phyloP scores from a whole-genome alignment of 2,329 filamentous ascomycete genomes.

The Cordyceps cicadae region DNA sequence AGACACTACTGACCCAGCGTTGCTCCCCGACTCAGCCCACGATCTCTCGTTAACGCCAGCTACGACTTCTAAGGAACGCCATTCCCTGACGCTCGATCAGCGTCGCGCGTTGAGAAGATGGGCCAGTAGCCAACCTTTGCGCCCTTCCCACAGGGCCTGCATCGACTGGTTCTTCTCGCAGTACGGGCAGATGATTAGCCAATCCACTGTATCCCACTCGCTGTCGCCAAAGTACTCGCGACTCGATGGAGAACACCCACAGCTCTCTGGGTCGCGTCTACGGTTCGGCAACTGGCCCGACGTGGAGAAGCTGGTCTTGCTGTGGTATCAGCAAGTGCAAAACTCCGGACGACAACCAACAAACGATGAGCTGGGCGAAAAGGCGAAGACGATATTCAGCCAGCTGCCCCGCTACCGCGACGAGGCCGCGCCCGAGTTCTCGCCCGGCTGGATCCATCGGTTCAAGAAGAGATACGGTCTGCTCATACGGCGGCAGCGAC shows the following conservation, averaged over 20 bases:
- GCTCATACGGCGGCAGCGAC: constrained; percentile 47
- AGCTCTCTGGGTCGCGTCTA: constrained; percentile 53
- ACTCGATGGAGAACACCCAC: constrained; percentile 49
- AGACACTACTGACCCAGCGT: constrained; percentile 31
- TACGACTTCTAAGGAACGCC: constrained; percentile 39
- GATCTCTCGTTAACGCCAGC: constrained; percentile 18
- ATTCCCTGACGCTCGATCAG: constrained; percentile 54
- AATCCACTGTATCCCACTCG: constrained; percentile 55
- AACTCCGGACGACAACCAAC: constrained; percentile 48
- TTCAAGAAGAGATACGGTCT: constrained; percentile 57
- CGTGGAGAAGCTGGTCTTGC: constrained; percentile 49
- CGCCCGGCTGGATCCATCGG: constrained; percentile 55
- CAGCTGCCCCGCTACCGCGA: constrained; percentile 53
- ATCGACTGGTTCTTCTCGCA: constrained; percentile 54
- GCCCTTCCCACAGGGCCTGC: constrained; percentile 53
- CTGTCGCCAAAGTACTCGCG: constrained; percentile 54
- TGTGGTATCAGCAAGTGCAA: constrained; percentile 47
- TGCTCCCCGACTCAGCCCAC: constrained; percentile 25
- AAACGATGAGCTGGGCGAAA: constrained; percentile 55
- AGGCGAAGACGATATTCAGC: constrained; percentile 51
- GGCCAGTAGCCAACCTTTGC: constrained; percentile 48
- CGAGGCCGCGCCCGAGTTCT: constrained; percentile 52
- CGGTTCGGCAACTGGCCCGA: constrained; percentile 58
- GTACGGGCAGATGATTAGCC: constrained; percentile 53
- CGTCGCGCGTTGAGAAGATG: constrained; percentile 52